phyloP scores from a whole-genome alignment of 108 stramenopile genomes.

The Skeletonema potamos region DNA sequence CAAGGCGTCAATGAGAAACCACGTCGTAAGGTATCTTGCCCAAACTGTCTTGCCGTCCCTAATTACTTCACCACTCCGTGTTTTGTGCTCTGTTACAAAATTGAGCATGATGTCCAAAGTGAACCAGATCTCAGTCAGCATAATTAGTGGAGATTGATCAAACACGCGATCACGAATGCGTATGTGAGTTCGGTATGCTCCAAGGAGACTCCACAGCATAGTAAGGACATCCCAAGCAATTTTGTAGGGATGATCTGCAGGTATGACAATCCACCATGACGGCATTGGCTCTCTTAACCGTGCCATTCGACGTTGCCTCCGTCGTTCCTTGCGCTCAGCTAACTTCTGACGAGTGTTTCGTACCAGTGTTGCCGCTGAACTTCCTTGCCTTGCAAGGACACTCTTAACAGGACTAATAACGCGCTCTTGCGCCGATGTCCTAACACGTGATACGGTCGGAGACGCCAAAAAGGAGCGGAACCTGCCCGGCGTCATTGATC shows the following conservation, averaged over 20 bases:
- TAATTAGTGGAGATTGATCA: slow-evolving; percentile 56
- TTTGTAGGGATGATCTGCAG: slow-evolving; percentile 81
- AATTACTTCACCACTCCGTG: slow-evolving; percentile 56
- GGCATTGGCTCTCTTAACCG: slow-evolving; percentile 17
- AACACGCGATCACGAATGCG: slow-evolving; percentile 72
- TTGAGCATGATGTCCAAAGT: slow-evolving; percentile 80
- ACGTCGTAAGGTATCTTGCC: slow-evolving; percentile 84
- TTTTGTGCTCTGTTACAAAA: slow-evolving; percentile 80
- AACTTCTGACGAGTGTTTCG: slow-evolving; percentile 30
- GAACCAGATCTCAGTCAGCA: slow-evolving; percentile 78
- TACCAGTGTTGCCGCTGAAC: slow-evolving; percentile 12
- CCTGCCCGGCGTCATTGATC: background rate
- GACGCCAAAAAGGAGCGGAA: slow-evolving; percentile 2
- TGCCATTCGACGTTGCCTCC: slow-evolving; percentile 30
- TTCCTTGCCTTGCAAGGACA: background rate
- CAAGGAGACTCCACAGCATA: slow-evolving; percentile 65
- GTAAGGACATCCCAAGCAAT: slow-evolving; percentile 81
- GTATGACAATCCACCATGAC: slow-evolving; percentile 60
- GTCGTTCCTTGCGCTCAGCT: slow-evolving; percentile 25
- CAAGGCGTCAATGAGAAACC: slow-evolving; percentile 82
- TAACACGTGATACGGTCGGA: slow-evolving; percentile 10
- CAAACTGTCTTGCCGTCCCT: slow-evolving; percentile 68
- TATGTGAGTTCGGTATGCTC: slow-evolving; percentile 67
- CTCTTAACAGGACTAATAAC: slow-evolving; percentile 29
- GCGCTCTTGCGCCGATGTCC: slow-evolving; percentile 12